Percentiles rank a stretch among this genome's conserved stretches.
phyloP scores from a whole-genome alignment of 345 rosid species.

The Boechera stricta region DNA sequence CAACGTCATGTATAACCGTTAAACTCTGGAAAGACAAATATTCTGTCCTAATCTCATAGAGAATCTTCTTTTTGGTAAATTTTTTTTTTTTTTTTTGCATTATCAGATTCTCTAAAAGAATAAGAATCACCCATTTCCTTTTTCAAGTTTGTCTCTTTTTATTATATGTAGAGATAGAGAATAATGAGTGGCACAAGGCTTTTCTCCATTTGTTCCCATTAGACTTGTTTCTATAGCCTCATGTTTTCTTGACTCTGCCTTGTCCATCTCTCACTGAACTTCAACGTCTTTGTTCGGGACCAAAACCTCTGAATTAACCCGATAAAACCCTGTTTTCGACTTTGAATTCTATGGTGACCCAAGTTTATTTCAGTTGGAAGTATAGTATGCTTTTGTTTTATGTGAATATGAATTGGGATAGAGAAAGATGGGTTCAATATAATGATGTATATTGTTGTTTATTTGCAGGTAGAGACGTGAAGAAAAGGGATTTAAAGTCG shows the following conservation, averaged over 20 bases:
- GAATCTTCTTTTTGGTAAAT: conserved; percentile 44
- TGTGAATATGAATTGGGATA: conserved; percentile 1
- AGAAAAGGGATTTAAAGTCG: conserved; percentile 31
- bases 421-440: conserved; percentile 15
- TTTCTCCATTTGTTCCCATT: conserved; percentile 38
- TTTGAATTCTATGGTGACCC: not conserved
- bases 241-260: conserved; percentile 5
- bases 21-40: conserved; percentile 42
- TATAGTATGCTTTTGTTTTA: conserved; percentile 16
- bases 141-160: conserved; percentile 27
- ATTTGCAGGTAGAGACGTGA: conserved; percentile 46
- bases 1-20: conserved; percentile 39
- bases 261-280: conserved; percentile 32
- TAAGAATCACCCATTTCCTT: conserved; percentile 43
- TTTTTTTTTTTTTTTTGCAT: conserved; percentile 27
- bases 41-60: conserved; percentile 40
- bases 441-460: conserved; percentile 15
- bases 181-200: conserved; percentile 40
- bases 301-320: conserved; percentile 3
- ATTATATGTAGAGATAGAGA: conserved; percentile 17
- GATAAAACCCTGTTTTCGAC: not conserved
- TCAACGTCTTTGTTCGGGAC: conserved; percentile 29
- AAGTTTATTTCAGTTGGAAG: conserved; percentile 22
- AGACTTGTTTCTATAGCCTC: conserved; percentile 34
- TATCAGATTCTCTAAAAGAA: conserved; percentile 43